These are phyloP conservation scores for Abortiporus biennis DNA, from an alignment of 1,284 basidiomycete species.

Conservation along the genomic window DNA sequence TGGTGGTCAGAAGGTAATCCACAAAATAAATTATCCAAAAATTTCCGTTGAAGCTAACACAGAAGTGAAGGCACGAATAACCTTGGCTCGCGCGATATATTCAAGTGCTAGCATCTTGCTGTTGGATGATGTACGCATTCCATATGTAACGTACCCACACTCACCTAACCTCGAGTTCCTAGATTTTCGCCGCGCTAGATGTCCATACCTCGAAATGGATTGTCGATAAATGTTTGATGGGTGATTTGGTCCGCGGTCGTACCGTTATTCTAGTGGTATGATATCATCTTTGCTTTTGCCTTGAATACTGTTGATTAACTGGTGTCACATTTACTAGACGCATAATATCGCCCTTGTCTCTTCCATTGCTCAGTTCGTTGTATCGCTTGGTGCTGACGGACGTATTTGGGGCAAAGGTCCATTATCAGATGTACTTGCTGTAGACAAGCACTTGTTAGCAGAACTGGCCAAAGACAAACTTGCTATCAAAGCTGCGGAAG, in stretches of 20 bases:
- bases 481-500: constrained; percentile 32
- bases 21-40: constrained; percentile 34
- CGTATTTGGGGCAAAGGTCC: constrained; percentile 38
- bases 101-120: constrained; percentile 54
- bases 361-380: constrained; percentile 55
- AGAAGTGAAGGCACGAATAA: constrained; percentile 52
- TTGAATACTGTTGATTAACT: not conserved
- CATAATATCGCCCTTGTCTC: constrained; percentile 65
- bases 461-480: constrained; percentile 31
- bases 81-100: constrained; percentile 64
- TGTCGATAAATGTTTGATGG: constrained; percentile 62
- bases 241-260: constrained; percentile 55
- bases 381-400: constrained; percentile 47
- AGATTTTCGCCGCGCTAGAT: constrained; percentile 42
- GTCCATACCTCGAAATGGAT: constrained; percentile 67
- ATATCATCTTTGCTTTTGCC: not conserved
- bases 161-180: not conserved
- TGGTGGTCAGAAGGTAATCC: constrained; percentile 35
- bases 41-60: constrained; percentile 29
- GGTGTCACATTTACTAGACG: constrained; percentile 37
- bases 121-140: constrained; percentile 45
- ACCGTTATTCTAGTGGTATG: constrained; percentile 65
- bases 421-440: constrained; percentile 31
- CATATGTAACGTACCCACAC: constrained; percentile 3
- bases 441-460: constrained; percentile 23